A percentile compares a stretch with the other conserved stretches of the same genome.
Evolutionary conservation across 108 stramenopile species (phyloP).

Genomic region (Schizochytrium sp.): DNA sequence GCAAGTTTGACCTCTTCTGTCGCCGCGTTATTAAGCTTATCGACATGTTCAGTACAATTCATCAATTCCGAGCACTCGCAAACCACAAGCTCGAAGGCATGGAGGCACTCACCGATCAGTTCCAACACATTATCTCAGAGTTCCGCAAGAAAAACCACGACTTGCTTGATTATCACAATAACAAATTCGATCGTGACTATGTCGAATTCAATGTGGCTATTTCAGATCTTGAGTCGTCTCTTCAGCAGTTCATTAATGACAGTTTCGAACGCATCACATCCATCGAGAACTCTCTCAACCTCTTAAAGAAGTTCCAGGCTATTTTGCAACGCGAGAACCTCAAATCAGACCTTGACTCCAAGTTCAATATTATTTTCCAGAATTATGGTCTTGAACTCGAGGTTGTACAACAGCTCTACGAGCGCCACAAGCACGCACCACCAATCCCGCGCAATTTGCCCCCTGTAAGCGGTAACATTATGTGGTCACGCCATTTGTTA

Average conservation of each 20-base stretch:
- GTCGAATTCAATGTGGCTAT: slow-evolving; percentile 90
- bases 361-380: slow-evolving; percentile 89
- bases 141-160: slow-evolving; percentile 85
- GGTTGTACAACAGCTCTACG: slow-evolving; percentile 89
- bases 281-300: slow-evolving; percentile 84
- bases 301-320: slow-evolving; percentile 85
- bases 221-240: slow-evolving; percentile 79
- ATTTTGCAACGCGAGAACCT: slow-evolving; percentile 88
- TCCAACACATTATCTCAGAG: slow-evolving; percentile 81
- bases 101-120: slow-evolving; percentile 84
- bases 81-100: slow-evolving; percentile 89
- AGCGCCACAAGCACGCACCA: slow-evolving; percentile 88
- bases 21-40: slow-evolving; percentile 89
- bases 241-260: slow-evolving; percentile 88
- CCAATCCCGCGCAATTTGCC: slow-evolving; percentile 88
- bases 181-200: slow-evolving; percentile 87
- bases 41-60: slow-evolving; percentile 88
- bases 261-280: slow-evolving; percentile 88
- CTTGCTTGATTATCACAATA: slow-evolving; percentile 87
- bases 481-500: slow-evolving; percentile 86
- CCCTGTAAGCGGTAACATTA: slow-evolving; percentile 89
- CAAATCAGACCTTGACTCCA: slow-evolving; percentile 85
- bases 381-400: slow-evolving; percentile 92
- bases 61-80: slow-evolving; percentile 83
- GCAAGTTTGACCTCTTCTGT: slow-evolving; percentile 89